Conservation (phyloP, 371 early-diverging fungal species). For the Syncephalastrum sp. region DNA sequence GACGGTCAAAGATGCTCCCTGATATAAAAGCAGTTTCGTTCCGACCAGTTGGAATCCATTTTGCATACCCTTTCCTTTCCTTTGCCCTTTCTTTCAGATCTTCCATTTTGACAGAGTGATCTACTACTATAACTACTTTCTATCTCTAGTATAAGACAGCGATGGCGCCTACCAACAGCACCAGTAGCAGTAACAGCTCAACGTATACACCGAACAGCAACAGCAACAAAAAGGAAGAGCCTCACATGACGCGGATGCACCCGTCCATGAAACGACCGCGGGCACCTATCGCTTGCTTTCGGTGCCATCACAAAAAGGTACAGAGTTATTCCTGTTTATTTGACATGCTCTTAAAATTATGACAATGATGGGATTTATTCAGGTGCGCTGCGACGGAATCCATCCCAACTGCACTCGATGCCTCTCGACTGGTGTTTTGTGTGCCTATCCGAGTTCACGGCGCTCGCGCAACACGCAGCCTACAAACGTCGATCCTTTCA, state of each 20-base stretch:
- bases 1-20: too few species aligned
- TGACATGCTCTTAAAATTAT: not conserved
- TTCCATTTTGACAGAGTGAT: not conserved
- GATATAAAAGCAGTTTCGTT: too few species aligned
- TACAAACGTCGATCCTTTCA: slow-evolving; percentile 45
- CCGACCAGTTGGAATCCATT: too few species aligned
- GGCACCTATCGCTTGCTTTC: slow-evolving; percentile 37
- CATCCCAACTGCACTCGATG: slow-evolving; percentile 47
- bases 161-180: not conserved
- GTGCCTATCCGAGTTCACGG: slow-evolving; percentile 44
- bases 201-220: not conserved
- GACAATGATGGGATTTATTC: not conserved
- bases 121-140: too few species aligned
- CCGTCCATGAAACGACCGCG: slow-evolving; percentile 31
- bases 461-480: slow-evolving; percentile 45
- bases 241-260: slow-evolving; percentile 18
- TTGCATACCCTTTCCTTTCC: slow-evolving; percentile 1
- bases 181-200: not conserved
- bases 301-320: slow-evolving; percentile 38
- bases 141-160: too few species aligned
- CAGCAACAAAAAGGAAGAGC: slow-evolving; percentile 3
- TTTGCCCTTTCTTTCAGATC: not conserved
- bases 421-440: slow-evolving; percentile 33
- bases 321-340: not conserved
- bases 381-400: slow-evolving; percentile 47